A percentile compares a stretch with the other conserved stretches of the same genome.
Evolutionary conservation across 2,329 filamentous ascomycete species (phyloP).

Genomic region (Ceratocystis variospora): DNA sequence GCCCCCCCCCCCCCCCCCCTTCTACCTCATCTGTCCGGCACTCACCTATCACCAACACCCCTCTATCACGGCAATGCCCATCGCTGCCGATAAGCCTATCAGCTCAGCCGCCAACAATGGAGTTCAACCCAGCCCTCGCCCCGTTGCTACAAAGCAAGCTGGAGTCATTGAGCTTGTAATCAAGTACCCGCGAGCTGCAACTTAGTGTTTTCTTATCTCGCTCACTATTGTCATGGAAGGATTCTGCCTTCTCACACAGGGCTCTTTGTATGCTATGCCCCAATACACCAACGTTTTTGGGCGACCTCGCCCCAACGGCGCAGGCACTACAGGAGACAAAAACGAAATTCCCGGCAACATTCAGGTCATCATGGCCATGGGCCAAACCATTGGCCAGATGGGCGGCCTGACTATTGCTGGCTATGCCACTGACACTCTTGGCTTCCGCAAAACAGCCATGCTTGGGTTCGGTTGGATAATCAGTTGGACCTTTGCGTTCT

Average conservation of each 20-base stretch:
- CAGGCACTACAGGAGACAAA: conserved; percentile 19
- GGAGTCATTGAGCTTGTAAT: conserved; percentile 6
- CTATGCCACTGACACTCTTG: conserved; percentile 29
- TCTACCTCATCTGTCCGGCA: background rate
- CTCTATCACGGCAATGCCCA: background rate
- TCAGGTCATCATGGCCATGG: conserved; percentile 34
- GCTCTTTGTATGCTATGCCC: conserved; percentile 23
- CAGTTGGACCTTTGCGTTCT: conserved; percentile 31
- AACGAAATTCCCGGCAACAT: conserved; percentile 32
- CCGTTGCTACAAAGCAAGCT: background rate
- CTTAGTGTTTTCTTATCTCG: conserved; percentile 19
- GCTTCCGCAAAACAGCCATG: conserved; percentile 31
- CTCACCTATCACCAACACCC: background rate
- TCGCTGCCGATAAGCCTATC: background rate
- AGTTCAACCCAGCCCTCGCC: background rate
- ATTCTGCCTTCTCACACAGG: conserved; percentile 18
- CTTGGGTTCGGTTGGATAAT: conserved; percentile 27
- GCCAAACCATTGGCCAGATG: conserved; percentile 32
- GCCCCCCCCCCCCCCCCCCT: background rate
- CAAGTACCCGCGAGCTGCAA: conserved; percentile 16
- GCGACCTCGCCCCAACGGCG: conserved; percentile 19
- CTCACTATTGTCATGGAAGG: conserved; percentile 20
- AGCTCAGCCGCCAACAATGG: background rate
- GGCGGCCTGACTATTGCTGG: conserved; percentile 34
- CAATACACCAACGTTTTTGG: conserved; percentile 25